Base-by-base conservation (phyloP, 1,284 basidiomycete genomes). In the Butyriboletus regius region DNA sequence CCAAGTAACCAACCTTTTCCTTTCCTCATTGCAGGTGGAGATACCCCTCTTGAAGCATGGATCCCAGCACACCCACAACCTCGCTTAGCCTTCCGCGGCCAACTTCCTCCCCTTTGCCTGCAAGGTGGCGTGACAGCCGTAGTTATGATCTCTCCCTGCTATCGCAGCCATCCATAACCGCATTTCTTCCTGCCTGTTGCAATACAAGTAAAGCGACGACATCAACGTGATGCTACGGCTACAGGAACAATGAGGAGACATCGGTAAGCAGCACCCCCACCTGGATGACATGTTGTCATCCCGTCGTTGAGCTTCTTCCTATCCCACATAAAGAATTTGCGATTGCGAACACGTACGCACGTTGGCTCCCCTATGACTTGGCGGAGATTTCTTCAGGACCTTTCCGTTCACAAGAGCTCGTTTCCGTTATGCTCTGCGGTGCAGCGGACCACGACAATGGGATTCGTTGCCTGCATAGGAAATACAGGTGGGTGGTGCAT, bases 151-250 rank as follows among this genome's bases (percentile, higher is more conserved):
- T 51, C 53, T 64, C 46, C 56, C 47, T 51, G 57, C 29, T 46
- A 46, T 63, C 49, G 63, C 64, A 66, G 57, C 26, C 50, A 43
- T 44, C 54, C 43, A 57, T 38, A 47, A 54, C 65, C 61, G 41
- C 61, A 52, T 44, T 57, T 51, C 47, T 38, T 53, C 61, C 64
- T 62, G 60, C 55, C 52, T 46, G 57, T 43, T 60, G 50, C 53
- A 60, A 66, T 46, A 50, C 48, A 54, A 33, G 47, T 39, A 60
- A 66, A 66, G 65, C 45, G 44, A 60, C 61, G 53, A 46, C 58
- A 66, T 63, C 57, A 66, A 46, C 60, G 41, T 64, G 65, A 64
- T 66, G 50, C 51, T 66, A 66, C 57, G 61, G 54, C 40, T 48
- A 50, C 43, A 61, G 43, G 49, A 52, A 58, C 50, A 56, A 64